Evolutionary conservation across 2,329 filamentous ascomycete species (phyloP), one percentile per base, ranked within the genome.

Genomic region (Dendryphion nanum): DNA sequence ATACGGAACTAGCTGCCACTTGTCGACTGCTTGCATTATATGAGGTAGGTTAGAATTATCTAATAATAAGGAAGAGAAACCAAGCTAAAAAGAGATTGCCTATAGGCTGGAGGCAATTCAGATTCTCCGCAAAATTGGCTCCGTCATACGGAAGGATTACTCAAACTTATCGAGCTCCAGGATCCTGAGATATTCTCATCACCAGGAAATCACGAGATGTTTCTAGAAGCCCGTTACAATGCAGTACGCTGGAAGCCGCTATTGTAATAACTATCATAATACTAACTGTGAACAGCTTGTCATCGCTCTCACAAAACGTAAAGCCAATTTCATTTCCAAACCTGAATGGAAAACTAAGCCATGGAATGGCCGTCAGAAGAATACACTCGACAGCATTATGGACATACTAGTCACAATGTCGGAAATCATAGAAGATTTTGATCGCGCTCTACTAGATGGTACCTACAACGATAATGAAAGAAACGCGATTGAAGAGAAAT

Each of bases 31-130:
- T 50, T 20, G 45, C 41, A 10, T 32, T 44, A 10, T 44, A 46
- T 23, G 48, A 51, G 35, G 47, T 50, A 43, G n/a, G n/a, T n/a
- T n/a, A n/a, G n/a, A n/a, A n/a, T n/a, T 35, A 33, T 13, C 6
- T 6, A 6, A 19, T 23, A n/a, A 8, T 38, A 31, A 7, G 31
- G 7, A n/a, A 7, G 13, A 6, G 7, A n/a, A n/a, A 15, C 8
- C 19, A 18, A 18, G 30, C 4, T 33, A 26, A 38, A 42, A 14
- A 44, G 16, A 18, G 5, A 30, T 15, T 18, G 5, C n/a, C 2
- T 18, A 48, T 38, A 36, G 41, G 42, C 14, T 43, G 18, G 41
- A 48, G 18, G 37, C 41, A 18, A 13, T 31, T 6, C 20, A 16
- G 18, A 23, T 35, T 36, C 42, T 18, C 33, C 36, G 10, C 18